Percentiles rank a stretch among this genome's conserved stretches.
Evolutionary conservation across 208 protist genomes (phyloP).

Genomic region (Wallacemonas sp.): DNA sequence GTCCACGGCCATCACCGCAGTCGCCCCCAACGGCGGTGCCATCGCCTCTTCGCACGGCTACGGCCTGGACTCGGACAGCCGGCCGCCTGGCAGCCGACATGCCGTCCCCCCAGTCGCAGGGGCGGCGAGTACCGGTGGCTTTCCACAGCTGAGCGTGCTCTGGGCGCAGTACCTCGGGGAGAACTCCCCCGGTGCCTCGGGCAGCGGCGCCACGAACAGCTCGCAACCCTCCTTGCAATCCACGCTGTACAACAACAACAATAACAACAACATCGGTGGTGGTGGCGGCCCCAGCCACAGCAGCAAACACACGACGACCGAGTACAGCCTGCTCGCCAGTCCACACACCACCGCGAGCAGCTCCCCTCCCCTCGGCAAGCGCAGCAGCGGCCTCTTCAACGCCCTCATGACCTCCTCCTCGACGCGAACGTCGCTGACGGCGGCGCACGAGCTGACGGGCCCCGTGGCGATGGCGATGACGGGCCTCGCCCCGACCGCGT

Average conservation of each 20-base stretch:
- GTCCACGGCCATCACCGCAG: background rate
- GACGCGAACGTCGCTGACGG: background rate
- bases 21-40: background rate
- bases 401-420: background rate
- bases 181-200: background rate
- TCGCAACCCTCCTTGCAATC: background rate
- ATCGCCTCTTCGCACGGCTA: background rate
- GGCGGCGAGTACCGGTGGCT: conserved; percentile 8
- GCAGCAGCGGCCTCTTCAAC: conserved; percentile 3
- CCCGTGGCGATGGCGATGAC: background rate
- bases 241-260: conserved; percentile 1
- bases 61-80: background rate
- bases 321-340: too few species aligned
- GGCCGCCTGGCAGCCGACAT: background rate
- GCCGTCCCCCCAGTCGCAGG: background rate
- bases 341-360: background rate
- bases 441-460: background rate
- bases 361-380: background rate
- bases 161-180: conserved; percentile 44
- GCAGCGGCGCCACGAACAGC: background rate
- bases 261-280: background rate
- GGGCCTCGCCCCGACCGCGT: background rate
- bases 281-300: too few species aligned
- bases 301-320: too few species aligned
- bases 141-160: conserved; percentile 35